These are phyloP conservation scores for Phytophthora boehmeriae DNA, from an alignment of 352 stramenopile genomes.

Conservation along the genomic window DNA sequence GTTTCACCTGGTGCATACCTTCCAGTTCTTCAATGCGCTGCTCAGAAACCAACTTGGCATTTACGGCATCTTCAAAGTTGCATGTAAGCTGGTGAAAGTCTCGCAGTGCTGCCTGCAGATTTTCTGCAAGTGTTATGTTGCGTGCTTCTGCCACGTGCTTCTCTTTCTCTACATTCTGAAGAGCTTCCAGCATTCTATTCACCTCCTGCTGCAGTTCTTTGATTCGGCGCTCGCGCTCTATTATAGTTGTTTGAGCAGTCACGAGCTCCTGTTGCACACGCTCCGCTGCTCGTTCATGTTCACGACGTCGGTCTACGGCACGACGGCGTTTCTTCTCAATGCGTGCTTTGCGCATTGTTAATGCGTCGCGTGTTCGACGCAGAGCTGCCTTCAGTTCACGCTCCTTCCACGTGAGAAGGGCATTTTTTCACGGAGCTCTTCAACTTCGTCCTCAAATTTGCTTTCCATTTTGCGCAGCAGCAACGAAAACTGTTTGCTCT, in stretches of 20 bases:
- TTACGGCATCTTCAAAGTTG: conserved; percentile 63
- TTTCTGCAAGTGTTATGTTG: conserved; percentile 57
- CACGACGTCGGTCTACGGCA: conserved; percentile 58
- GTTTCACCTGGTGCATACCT: conserved; percentile 50
- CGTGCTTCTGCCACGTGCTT: conserved; percentile 51
- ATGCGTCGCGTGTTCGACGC: conserved; percentile 61
- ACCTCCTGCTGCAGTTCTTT: conserved; percentile 32
- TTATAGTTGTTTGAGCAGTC: conserved; percentile 19
- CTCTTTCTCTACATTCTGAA: conserved; percentile 40
- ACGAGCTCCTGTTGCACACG: conserved; percentile 47
- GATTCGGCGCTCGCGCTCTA: conserved; percentile 16
- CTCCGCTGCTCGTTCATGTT: conserved; percentile 60
- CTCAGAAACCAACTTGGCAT: conserved; percentile 51
- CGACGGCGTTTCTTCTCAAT: conserved; percentile 79
- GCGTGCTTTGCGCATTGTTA: conserved; percentile 65
- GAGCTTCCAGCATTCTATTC: conserved; percentile 16
- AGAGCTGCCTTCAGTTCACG: conserved; percentile 77
- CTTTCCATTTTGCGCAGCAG: conserved; percentile 79
- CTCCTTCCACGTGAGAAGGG: conserved; percentile 69
- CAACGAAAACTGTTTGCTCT: conserved; percentile 64
- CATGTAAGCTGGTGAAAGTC: conserved; percentile 76
- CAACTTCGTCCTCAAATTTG: conserved; percentile 82
- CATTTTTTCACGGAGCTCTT: conserved; percentile 72
- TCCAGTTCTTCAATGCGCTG: conserved; percentile 53
- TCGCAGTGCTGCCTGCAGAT: conserved; percentile 62